phyloP scores from a whole-genome alignment of 2,329 filamentous ascomycete genomes.

The Cordyceps tenuipes region DNA sequence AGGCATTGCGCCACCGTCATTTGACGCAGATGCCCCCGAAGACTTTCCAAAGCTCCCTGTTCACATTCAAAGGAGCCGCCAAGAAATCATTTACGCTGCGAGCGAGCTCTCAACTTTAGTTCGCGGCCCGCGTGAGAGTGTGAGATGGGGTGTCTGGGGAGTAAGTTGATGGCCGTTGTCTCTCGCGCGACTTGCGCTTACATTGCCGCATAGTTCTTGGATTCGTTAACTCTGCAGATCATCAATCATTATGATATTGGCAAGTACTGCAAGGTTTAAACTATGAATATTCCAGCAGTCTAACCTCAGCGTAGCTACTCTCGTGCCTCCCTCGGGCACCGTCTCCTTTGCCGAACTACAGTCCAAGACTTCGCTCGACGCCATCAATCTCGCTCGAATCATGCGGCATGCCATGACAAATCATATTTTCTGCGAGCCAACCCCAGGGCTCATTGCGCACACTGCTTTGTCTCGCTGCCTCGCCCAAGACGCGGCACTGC shows the following conservation, averaged over 20 bases:
- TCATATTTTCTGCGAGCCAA: constrained; percentile 44
- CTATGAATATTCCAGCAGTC: neutral
- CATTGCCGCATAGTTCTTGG: constrained; percentile 32
- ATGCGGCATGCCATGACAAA: constrained; percentile 51
- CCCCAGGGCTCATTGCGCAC: constrained; percentile 43
- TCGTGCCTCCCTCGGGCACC: constrained; percentile 38
- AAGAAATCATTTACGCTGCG: constrained; percentile 40
- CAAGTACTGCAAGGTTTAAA: constrained; percentile 18
- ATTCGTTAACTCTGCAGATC: constrained; percentile 41
- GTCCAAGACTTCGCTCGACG: constrained; percentile 35
- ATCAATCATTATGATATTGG: constrained; percentile 43
- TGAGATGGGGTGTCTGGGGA: constrained; percentile 45
- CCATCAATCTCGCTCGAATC: constrained; percentile 41
- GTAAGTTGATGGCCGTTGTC: constrained; percentile 28
- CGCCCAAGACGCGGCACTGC: constrained; percentile 37
- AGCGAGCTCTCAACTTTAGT: constrained; percentile 39
- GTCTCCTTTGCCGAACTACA: constrained; percentile 39
- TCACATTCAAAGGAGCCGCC: constrained; percentile 36
- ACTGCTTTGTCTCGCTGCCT: constrained; percentile 45
- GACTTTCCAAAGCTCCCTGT: constrained; percentile 41
- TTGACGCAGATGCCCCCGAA: constrained; percentile 34
- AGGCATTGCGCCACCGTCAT: constrained; percentile 33
- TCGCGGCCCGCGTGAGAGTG: constrained; percentile 40
- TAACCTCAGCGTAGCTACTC: constrained; percentile 31
- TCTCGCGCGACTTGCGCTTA: neutral